phyloP scores from a whole-genome alignment of 1,284 basidiomycete species.

The Rhodotorula glutinis region DNA sequence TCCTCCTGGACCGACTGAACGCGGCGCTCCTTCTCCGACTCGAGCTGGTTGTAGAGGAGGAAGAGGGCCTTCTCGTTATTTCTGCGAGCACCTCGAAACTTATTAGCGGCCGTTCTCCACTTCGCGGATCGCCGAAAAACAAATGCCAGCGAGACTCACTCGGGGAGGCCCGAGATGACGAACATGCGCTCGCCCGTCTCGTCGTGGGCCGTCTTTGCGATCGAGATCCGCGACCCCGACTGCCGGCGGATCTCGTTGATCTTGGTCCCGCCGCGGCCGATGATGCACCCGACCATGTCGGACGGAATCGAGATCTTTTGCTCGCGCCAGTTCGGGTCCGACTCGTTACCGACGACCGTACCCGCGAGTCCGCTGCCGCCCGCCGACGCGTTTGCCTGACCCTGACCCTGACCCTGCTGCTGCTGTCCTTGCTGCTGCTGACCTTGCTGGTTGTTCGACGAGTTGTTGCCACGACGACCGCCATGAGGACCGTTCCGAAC shows the following conservation, averaged over 20 bases:
- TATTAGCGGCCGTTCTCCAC: not conserved
- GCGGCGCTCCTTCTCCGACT: slow-evolving; percentile 78
- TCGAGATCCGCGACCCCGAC: slow-evolving; percentile 93
- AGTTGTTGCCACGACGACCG: not conserved
- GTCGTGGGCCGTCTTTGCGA: slow-evolving; percentile 97
- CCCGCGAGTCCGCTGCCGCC: slow-evolving; percentile 43
- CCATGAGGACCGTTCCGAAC: slow-evolving; percentile 1
- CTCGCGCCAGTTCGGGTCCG: slow-evolving; percentile 75
- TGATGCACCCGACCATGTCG: slow-evolving; percentile 77
- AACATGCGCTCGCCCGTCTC: slow-evolving; percentile 99
- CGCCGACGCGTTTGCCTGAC: not conserved
- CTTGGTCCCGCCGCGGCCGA: slow-evolving; percentile 91
- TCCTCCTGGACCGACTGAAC: slow-evolving; percentile 36
- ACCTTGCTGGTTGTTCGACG: not conserved
- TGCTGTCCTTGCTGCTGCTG: not conserved
- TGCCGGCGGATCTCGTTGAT: slow-evolving; percentile 98
- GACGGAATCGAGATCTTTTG: slow-evolving; percentile 98
- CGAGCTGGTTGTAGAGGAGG: slow-evolving; percentile 84
- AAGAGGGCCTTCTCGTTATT: slow-evolving; percentile 83
- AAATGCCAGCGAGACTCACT: slow-evolving; percentile 48
- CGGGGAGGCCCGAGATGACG: slow-evolving; percentile 93
- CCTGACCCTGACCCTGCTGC: not conserved
- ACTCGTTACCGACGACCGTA: slow-evolving; percentile 52
- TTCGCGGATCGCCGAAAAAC: slow-evolving; percentile 14
- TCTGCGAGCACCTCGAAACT: slow-evolving; percentile 11